Evolutionary conservation across 257 asterid species (phyloP), one percentile per base, ranked within the genome.

Genomic region (Solanum ossicruentum): DNA sequence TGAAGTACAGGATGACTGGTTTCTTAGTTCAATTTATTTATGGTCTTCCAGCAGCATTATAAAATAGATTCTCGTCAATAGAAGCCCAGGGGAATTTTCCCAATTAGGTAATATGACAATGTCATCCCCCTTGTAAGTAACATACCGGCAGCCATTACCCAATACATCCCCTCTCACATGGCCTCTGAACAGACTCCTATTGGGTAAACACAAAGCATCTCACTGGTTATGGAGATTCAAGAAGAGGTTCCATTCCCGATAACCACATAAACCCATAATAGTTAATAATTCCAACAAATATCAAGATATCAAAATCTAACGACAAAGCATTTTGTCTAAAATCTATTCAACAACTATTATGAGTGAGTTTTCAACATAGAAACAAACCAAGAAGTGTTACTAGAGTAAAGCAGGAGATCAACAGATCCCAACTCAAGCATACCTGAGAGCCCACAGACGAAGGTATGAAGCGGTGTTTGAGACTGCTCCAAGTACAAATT

Each of bases 371-470:
- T 28, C 49, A 26, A 52, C 63, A 78, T 26, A 26, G 82, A 78
- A 52, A 17, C 49, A 52, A 39, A 52, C 47, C 17, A 26, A 78
- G 39, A 52, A 77, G 21, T 78, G 26, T 78, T 78, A 52, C 83
- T 52, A 78, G 65, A 78, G 45, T 52, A 52, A 78, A 52, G 49
- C 47, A 52, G 83, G 47, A 11, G 83, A 52, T 52, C n/a, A 23
- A 75, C 82, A 75, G 45, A 78, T 23, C 82, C 45, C 1, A 86
- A 75, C 58, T 71, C 81, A 80, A 84, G 81, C 65, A 83, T 90
- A 97, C 99, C 99, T 97, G 88, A 97, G 99, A 79, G 99, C 99
- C 99, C 99, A 97, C 86, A 97, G 88, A 86, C 99, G 99, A 87
- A 97, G 99, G 92, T 97, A 97, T 13, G 99, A 97, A 88, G 99